Base-by-base conservation (phyloP, 192 early-diverging fungal genomes). In the Cladochytrium replicatum region DNA sequence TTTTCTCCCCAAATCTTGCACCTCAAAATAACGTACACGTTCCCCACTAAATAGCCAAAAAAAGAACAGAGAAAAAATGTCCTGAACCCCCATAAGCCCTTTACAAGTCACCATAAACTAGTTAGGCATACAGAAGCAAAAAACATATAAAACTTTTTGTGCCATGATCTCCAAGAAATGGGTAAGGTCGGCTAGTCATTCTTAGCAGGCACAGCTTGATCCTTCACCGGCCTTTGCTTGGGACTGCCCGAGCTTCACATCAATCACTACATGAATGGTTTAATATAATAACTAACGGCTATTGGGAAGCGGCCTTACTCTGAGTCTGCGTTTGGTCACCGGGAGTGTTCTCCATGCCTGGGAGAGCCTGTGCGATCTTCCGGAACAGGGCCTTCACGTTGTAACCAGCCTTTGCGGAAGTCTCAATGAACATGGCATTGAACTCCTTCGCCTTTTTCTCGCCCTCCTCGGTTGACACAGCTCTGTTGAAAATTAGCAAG, bases 351-450 rank as follows among this genome's bases (percentile, higher is more conserved):
- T 91, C 87, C 68, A 81, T 78, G 2, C 85, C 85, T 15, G 78
- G 78, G 25, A 87, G 59, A 21, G 82, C 77, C 48, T 88, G 83
- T 3, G 88, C 89, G 58, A 92, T 88, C 50, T 85, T 87, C 45
- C 81, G 78, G 55, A 92, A 92, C 43, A 92, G 66, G 1, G 80
- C 79, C 66, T 93, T 89, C 24, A 92, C 88, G 58, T 92, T 92
- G 58, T 89, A 86, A n/a, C 88, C 89, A 7, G 86, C 83, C 63
- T 92, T 92, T 41, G 89, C 89, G 46, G 82, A 85, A 15, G 89
- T 92, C 55, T 92, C 89, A 55, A 92, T 92, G 59, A 91, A 92
- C 82, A 92, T 82, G 34, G 86, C 85, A 32, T 83, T 83, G 61
- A 82, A 73, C 40, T 92, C 85, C 48, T 82, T 83, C 9, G 89